Base-by-base conservation (phyloP, 345 rosid genomes). In the Chamaenerion angustifolium region DNA sequence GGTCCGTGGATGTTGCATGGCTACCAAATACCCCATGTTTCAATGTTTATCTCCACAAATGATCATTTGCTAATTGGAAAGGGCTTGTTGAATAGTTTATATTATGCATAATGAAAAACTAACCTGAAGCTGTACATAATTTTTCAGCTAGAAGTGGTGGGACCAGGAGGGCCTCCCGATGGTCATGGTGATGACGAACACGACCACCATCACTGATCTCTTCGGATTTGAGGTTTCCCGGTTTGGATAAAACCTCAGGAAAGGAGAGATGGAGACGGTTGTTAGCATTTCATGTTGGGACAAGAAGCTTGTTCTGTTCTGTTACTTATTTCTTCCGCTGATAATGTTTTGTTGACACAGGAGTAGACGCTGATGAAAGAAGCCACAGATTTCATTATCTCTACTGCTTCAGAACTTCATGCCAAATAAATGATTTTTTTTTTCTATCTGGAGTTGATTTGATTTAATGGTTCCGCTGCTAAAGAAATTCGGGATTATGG, bases 121-220 rank as follows among this genome's bases (percentile, higher is more conserved):
- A 11, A 25, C 17, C 37, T 18, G 21, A 35, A 11, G 2, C 12
- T 18, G 9, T 4, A 4, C 18, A 31, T 18, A 57, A 16, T 55
- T 45, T 64, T 56, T 47, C 79, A 83, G 95, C 85, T 92, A 62
- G 90, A 87, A 74, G 94, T 88, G 54, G 90, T 80, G 40, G 95
- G 96, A 43, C 90, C 95, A 1, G 95, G 95, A 46, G 96, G 90
- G 55, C 78, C 85, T 16, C 96, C 98, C 0, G 83, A 78, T 57
- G 98, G 85, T 51, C 84, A 81, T 59, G 96, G 72, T 11, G 77
- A 74, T 4, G 62, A 68, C 11, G 72, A 67, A 49, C 68, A 82
- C 51, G 72, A 67, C 50, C 67, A 85, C 51, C 80, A 71, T 59
- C 83, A 79, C 54, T 79, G 55, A 75, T 68, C 54, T 18, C 8